phyloP scores from a whole-genome alignment of 805 yeast genomes.

The Tetrapisispora pingtungensis region DNA sequence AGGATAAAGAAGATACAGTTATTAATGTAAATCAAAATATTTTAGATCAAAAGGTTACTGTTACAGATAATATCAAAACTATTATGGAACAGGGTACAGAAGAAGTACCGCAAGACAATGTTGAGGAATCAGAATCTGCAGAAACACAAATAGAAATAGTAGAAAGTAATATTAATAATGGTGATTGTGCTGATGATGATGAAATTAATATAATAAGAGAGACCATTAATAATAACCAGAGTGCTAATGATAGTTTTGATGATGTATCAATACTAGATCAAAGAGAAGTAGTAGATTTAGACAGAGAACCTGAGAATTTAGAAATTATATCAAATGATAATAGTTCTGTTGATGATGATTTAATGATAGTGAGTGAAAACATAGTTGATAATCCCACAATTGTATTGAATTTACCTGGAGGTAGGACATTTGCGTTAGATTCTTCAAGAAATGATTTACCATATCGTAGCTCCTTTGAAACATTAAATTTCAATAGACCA shows the following conservation, averaged over 20 bases:
- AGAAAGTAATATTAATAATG: too few relatives aligned
- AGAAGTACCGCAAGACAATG: too few relatives aligned
- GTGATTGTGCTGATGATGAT: too few relatives aligned
- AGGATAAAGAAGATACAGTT: too few relatives aligned
- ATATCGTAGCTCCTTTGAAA: slow-evolving; percentile 20
- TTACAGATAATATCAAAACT: too few relatives aligned
- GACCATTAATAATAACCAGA: too few relatives aligned
- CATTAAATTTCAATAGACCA: slow-evolving; percentile 7
- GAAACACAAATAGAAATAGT: too few relatives aligned
- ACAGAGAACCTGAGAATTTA: slow-evolving; percentile 11
- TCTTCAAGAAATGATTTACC: slow-evolving; percentile 20
- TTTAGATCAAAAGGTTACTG: too few relatives aligned
- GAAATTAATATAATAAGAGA: too few relatives aligned
- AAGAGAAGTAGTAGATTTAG: slow-evolving; percentile 19
- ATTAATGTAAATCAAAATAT: too few relatives aligned
- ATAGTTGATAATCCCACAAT: slow-evolving; percentile 17
- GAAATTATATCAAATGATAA: slow-evolving; percentile 1
- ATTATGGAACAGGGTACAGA: too few relatives aligned
- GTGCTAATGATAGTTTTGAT: slow-evolving; percentile 9
- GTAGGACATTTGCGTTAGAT: slow-evolving; percentile 14
- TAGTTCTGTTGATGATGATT: slow-evolving; percentile 21
- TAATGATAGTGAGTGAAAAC: slow-evolving; percentile 23
- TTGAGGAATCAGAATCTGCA: too few relatives aligned
- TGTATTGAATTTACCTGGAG: slow-evolving; percentile 21
- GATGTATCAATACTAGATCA: slow-evolving; percentile 6